Base-by-base conservation (phyloP, 2,329 filamentous ascomycete species). In the Blumeria hordei region DNA sequence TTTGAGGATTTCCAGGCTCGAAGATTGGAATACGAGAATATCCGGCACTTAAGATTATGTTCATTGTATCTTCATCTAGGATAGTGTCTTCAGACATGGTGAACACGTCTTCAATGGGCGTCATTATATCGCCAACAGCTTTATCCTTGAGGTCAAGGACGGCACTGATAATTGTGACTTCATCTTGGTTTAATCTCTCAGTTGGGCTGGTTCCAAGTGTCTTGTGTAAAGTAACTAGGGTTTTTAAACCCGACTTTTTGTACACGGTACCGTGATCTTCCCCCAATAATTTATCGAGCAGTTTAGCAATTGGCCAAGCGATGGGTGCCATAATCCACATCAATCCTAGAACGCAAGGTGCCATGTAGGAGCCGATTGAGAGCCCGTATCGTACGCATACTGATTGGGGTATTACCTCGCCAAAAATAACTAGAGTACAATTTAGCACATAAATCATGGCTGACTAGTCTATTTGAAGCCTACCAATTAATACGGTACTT, bases 241-340 rank as follows among this genome's bases (percentile, higher is more conserved):
- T 96, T 72, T 98, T 98, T 62, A 98, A 71, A 0, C 92, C 92
- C 58, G 88, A 90, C 72, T 96, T 98, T 71, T 96, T 96, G 77
- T 98, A 98, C 45, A 90, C 81, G 0, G 88, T 95, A 54, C 90
- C 90, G 66, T 96, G 90, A 64, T 96, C 90, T 68, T 94, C 85
- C 58, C 92, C 92, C 3, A 98, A 78, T 8, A 95, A 76, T 70
- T 79, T 87, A 69, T 98, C 92, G 63, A 98, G 83, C 18, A 98
- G 77, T 69, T 96, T 94, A 21, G 92, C 92, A 6, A 87, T 93
- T 2, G 92, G 92, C 83, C 87, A 98, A 49, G 90, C 88, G 51
- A 96, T 73, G 1, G 88, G 88, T 9, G 85, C 80, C 72, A 93
- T 81, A 58, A 95, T 67, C 70, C 88, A 96, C 92, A 98, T 98